Conservation (phyloP, 441 rosid species). For the Mallotus japonicus region DNA sequence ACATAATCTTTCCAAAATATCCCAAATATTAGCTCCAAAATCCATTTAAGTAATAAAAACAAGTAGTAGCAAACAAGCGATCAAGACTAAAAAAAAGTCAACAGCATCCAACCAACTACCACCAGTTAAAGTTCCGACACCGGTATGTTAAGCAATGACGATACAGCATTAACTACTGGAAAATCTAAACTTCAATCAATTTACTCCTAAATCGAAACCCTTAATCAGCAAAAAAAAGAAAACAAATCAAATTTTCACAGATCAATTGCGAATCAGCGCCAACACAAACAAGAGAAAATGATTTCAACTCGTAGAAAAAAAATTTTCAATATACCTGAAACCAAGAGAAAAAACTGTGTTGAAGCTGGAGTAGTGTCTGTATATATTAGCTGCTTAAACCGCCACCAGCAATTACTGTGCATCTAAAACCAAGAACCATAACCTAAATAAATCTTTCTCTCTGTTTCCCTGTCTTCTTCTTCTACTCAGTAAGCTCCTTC, state of each 20-base stretch:
- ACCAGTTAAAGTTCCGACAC: not conserved
- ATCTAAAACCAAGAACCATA: no score
- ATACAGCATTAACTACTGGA: not conserved
- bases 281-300: not conserved
- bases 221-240: not conserved
- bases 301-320: not conserved
- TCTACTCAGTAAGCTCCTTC: not conserved
- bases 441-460: no score
- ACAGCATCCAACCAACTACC: not conserved
- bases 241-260: not conserved
- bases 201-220: conserved; percentile 3
- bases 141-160: not conserved
- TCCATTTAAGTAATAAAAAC: not conserved
- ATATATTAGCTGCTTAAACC: conserved; percentile 11
- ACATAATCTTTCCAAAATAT: not conserved
- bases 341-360: not conserved
- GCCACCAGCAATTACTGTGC: conserved; percentile 11
- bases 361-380: no score
- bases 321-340: conserved; percentile 16
- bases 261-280: conserved; percentile 5
- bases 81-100: conserved; percentile 9
- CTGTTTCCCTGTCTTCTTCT: no score
- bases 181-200: conserved; percentile 1
- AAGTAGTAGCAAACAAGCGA: not conserved
- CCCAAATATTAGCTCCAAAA: not conserved